These are phyloP conservation scores for Brassica cretica DNA, from an alignment of 345 rosid species.

Conservation along the genomic window DNA sequence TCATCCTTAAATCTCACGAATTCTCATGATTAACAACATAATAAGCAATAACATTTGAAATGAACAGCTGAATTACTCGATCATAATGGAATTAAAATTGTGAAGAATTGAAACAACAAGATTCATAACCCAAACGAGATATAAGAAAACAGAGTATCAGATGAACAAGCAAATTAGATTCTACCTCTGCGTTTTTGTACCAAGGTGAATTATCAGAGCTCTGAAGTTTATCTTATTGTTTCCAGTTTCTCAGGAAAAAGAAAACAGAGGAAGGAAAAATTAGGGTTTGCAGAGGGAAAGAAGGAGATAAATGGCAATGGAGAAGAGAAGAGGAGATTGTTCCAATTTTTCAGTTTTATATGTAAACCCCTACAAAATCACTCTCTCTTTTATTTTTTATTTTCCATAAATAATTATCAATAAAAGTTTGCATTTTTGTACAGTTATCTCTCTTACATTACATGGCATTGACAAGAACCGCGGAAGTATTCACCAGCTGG, in stretches of 20 bases:
- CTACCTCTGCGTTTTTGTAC: slow-evolving; percentile 5
- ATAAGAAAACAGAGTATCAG: slow-evolving; percentile 18
- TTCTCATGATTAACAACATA: not conserved
- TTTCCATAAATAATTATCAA: not conserved
- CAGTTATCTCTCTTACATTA: slow-evolving; percentile 16
- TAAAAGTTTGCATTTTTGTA: not conserved
- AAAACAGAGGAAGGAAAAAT: slow-evolving; percentile 11
- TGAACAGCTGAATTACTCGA: slow-evolving; percentile 13
- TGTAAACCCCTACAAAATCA: slow-evolving; percentile 39
- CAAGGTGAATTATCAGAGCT: slow-evolving; percentile 1
- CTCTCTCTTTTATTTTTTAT: not conserved
- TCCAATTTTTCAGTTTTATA: slow-evolving; percentile 34
- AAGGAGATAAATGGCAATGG: slow-evolving; percentile 25
- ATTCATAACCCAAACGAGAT: not conserved
- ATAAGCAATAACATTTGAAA: not conserved
- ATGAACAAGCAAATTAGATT: slow-evolving; percentile 5
- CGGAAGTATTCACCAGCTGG: slow-evolving; percentile 10
- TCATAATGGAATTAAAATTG: not conserved
- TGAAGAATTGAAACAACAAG: slow-evolving; percentile 5
- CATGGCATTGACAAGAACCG: slow-evolving; percentile 26
- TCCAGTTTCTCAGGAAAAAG: not conserved
- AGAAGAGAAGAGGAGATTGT: slow-evolving; percentile 21
- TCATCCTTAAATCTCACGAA: not conserved
- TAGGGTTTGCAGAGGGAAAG: slow-evolving; percentile 39
- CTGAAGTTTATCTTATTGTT: slow-evolving; percentile 9